Conservation (phyloP, 805 yeast species). For the Grigorovia transvaalensis region DNA sequence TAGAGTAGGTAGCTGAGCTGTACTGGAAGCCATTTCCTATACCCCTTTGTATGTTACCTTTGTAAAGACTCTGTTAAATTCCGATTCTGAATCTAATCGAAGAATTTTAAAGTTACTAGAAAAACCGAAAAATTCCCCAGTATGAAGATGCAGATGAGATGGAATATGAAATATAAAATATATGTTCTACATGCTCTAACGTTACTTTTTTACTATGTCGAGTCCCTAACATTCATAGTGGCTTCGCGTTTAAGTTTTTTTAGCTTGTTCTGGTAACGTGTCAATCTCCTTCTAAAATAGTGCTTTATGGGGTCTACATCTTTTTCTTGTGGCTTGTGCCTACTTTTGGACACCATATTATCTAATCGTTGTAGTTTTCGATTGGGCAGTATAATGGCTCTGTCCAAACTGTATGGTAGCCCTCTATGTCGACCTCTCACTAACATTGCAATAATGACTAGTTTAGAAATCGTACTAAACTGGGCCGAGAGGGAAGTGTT, state of each 20-base stretch:
- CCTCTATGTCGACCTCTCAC: slow-evolving; percentile 96
- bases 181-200: not conserved
- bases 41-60: not conserved
- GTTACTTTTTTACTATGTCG: not conserved
- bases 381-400: slow-evolving; percentile 82
- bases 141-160: too few species aligned
- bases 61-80: too few species aligned
- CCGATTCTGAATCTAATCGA: too few species aligned
- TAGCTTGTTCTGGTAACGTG: not conserved
- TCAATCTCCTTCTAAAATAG: slow-evolving; percentile 12
- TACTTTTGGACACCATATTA: slow-evolving; percentile 27
- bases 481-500: slow-evolving; percentile 65
- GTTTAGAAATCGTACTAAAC: slow-evolving; percentile 63
- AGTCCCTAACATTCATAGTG: not conserved
- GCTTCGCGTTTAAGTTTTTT: slow-evolving; percentile 1
- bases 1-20: slow-evolving; percentile 15
- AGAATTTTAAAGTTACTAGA: too few species aligned
- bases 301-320: slow-evolving; percentile 19
- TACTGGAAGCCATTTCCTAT: not conserved
- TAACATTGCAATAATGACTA: slow-evolving; percentile 81
- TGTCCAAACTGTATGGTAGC: slow-evolving; percentile 80
- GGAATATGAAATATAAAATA: too few species aligned
- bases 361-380: slow-evolving; percentile 53
- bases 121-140: too few species aligned
- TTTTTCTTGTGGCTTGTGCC: not conserved